Base-by-base conservation (phyloP, 2,329 filamentous ascomycete genomes). In the Fusarium liriodendri region DNA sequence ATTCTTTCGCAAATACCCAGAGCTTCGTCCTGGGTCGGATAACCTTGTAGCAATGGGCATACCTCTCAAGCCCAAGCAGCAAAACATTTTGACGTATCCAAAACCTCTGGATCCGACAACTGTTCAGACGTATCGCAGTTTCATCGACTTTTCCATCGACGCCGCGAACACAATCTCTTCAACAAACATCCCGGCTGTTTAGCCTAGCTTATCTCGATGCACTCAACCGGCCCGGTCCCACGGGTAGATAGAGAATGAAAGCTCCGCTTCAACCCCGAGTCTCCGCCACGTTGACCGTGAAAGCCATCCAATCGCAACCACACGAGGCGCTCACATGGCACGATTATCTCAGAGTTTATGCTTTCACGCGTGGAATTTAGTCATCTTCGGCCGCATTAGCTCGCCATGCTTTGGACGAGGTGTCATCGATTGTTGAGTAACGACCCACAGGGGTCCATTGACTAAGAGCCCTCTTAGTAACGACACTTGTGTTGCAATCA, bases 111-210 rank as follows among this genome's bases (percentile, higher is more conserved):
- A 80, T 29, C n/a, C 67, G 2, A 69, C 75, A 1, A 81, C 75
- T 2, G 77, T 81, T 20, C 77, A 79, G 65, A 81, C 79, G 0
- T 81, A 81, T 61, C 76, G 79, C 25, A 81, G 79, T 35, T 81
- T 81, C 16, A 81, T 81, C 42, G 75, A 81, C 45, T 81, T 81
- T 64, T 80, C 79, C 5, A 27, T 81, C 8, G 79, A 81, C 25
- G 79, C 79, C 0, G 69, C 71, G 16, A 68, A 69, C 35, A 74
- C 66, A 2, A 77, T 80, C 32, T 67, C 73, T 14, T 52, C 25
- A 52, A 13, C 27, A 32, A 32, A 10, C 25, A 32, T 52, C 22
- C 25, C 45, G 5, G 45, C 45, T 29, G 10, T 29, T 29, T 50
- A 50, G 45, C 4, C 22, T 40, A 5, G 35, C 47, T 6, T 35